These are phyloP conservation scores for Melaleuca quinquenervia DNA, from an alignment of 345 rosid species.

Conservation along the genomic window DNA sequence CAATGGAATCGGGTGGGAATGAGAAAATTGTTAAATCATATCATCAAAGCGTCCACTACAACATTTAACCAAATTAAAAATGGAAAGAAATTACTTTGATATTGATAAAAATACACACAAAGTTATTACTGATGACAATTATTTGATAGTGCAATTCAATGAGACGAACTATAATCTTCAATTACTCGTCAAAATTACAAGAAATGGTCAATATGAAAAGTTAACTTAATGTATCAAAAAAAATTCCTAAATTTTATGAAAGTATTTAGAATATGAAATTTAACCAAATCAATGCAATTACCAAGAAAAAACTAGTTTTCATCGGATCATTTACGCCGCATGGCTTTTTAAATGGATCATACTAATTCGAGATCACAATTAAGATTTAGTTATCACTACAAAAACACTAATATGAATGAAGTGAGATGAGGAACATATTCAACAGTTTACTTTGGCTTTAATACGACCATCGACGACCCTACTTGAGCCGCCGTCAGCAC, in stretches of 20 bases:
- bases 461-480: background rate
- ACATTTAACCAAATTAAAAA: background rate
- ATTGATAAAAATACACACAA: background rate
- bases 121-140: background rate
- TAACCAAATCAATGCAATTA: background rate
- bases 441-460: background rate
- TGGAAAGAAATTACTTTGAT: background rate
- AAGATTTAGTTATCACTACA: too few species aligned
- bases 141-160: background rate
- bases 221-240: background rate
- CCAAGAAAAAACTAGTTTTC: background rate
- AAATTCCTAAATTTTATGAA: background rate
- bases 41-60: background rate
- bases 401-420: background rate
- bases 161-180: background rate
- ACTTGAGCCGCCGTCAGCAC: accelerated
- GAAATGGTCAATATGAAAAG: background rate
- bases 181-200: background rate
- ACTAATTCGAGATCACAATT: background rate
- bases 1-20: background rate
- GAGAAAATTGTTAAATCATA: background rate
- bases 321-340: background rate
- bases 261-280: background rate
- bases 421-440: background rate
- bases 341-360: background rate